A percentile compares a stretch with the other conserved stretches of the same genome.
These are phyloP conservation scores for Trametes meyenii DNA, from an alignment of 768 basidiomycete genomes.

Conservation along the genomic window DNA sequence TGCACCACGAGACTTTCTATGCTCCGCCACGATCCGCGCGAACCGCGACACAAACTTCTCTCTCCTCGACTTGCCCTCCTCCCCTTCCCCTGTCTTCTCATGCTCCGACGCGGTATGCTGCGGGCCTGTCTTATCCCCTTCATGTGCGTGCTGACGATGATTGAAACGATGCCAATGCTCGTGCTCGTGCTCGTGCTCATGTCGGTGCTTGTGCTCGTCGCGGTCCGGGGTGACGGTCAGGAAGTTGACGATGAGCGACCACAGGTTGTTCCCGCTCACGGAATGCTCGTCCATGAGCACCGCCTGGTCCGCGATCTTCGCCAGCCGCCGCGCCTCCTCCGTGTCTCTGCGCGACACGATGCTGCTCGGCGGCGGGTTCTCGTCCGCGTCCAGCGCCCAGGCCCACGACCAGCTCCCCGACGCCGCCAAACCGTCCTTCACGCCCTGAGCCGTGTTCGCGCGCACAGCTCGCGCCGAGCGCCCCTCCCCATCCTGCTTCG, in stretches of 20 bases:
- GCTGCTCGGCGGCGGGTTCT: slow-evolving; percentile 88
- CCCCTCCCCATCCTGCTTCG: neutral
- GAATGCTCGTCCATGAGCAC: slow-evolving; percentile 58
- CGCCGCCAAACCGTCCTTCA: slow-evolving; percentile 38
- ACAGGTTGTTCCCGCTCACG: slow-evolving; percentile 71
- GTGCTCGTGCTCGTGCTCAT: neutral
- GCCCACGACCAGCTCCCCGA: slow-evolving; percentile 76
- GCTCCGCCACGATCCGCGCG: slow-evolving; percentile 26
- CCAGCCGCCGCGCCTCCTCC: slow-evolving; percentile 71
- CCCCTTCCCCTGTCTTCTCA: neutral
- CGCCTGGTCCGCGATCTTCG: slow-evolving; percentile 71
- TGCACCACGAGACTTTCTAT: slow-evolving; percentile 15
- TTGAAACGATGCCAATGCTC: neutral
- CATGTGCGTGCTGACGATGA: neutral
- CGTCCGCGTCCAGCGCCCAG: slow-evolving; percentile 80
- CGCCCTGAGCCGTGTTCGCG: slow-evolving; percentile 10
- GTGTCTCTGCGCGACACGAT: slow-evolving; percentile 91
- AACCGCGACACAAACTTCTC: slow-evolving; percentile 27
- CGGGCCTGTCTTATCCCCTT: neutral
- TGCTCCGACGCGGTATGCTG: neutral
- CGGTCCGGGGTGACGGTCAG: slow-evolving; percentile 58
- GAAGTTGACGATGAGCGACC: slow-evolving; percentile 67
- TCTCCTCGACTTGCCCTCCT: slow-evolving; percentile 3
- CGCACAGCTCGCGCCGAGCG: slow-evolving; percentile 17
- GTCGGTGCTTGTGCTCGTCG: slow-evolving; percentile 4